A percentile compares a stretch with the other conserved stretches of the same genome.
phyloP scores from a whole-genome alignment of 495 filamentous ascomycete species.

The Tuber aestivum region DNA sequence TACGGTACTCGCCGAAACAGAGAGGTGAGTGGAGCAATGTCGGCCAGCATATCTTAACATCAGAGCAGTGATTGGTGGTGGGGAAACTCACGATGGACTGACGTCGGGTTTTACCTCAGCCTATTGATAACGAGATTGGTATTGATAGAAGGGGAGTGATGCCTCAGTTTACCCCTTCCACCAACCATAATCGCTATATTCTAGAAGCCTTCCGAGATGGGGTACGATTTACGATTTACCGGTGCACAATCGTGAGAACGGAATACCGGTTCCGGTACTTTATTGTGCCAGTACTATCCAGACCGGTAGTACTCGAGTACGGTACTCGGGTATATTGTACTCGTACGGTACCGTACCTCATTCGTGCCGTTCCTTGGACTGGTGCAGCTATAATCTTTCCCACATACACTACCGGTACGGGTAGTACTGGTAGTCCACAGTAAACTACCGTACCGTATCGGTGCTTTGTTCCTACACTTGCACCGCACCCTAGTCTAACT shows the following conservation, averaged over 20 bases:
- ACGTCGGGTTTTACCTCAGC: not conserved
- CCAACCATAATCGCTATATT: not conserved
- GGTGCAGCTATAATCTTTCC: not conserved
- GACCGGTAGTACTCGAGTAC: no score
- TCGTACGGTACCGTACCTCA: not conserved
- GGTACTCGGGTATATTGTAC: not conserved
- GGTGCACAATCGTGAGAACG: not conserved
- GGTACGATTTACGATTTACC: not conserved
- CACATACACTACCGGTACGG: no score
- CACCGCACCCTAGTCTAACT: not conserved
- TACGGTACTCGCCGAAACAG: not conserved
- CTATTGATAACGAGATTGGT: not conserved
- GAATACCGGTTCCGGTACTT: not conserved
- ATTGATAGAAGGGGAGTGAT: not conserved
- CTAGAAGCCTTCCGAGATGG: conserved; percentile 2
- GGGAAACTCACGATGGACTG: not conserved
- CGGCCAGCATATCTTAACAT: not conserved
- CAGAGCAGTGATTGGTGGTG: not conserved
- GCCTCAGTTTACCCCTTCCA: not conserved
- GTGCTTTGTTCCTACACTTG: not conserved
- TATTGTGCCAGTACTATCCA: no score
- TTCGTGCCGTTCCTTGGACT: no score
- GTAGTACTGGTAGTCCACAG: no score
- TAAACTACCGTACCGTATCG: no score
- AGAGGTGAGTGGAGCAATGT: not conserved